These are phyloP conservation scores for Ogataea corticis DNA, from an alignment of 805 yeast species.

Conservation along the genomic window DNA sequence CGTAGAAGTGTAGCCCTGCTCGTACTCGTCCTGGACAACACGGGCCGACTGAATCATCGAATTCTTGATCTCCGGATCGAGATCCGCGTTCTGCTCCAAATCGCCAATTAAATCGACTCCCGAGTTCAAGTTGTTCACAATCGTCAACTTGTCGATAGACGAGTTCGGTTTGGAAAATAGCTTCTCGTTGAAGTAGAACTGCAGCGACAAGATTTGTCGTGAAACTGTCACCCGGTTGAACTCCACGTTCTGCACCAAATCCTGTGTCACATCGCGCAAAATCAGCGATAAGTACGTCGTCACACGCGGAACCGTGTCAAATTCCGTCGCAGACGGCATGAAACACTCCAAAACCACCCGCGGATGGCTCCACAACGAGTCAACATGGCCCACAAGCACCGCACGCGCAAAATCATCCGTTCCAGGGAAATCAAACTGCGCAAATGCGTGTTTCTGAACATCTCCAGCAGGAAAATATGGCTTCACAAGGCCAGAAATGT, in stretches of 20 bases:
- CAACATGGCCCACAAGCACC: slow-evolving; percentile 50
- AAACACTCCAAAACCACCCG: slow-evolving; percentile 64
- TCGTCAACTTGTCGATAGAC: slow-evolving; percentile 66
- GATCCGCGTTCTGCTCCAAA: slow-evolving; percentile 29
- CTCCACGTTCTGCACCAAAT: slow-evolving; percentile 75
- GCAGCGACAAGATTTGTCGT: slow-evolving; percentile 74
- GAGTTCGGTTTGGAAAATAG: slow-evolving; percentile 74
- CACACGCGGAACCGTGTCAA: slow-evolving; percentile 66
- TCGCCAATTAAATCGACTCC: slow-evolving; percentile 38
- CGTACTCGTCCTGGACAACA: slow-evolving; percentile 41
- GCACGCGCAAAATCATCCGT: slow-evolving; percentile 35
- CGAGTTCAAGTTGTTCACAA: slow-evolving; percentile 38
- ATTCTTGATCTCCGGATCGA: slow-evolving; percentile 26
- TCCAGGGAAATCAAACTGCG: slow-evolving; percentile 33
- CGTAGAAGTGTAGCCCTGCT: slow-evolving; percentile 51
- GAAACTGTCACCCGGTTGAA: slow-evolving; percentile 89
- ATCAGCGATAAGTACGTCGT: slow-evolving; percentile 56
- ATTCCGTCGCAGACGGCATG: slow-evolving; percentile 47
- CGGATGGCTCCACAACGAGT: slow-evolving; percentile 67
- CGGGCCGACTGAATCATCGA: slow-evolving; percentile 35
- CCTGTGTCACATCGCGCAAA: slow-evolving; percentile 73
- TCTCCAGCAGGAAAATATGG: slow-evolving; percentile 19
- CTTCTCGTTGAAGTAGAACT: slow-evolving; percentile 65
- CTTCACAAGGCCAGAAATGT: slow-evolving; percentile 27
- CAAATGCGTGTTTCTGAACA: slow-evolving; percentile 27